Evolutionary conservation across 1,139 yeast genomes (phyloP), one percentile per base, ranked within the genome.

Genomic region (Maudiozyma humilis): DNA sequence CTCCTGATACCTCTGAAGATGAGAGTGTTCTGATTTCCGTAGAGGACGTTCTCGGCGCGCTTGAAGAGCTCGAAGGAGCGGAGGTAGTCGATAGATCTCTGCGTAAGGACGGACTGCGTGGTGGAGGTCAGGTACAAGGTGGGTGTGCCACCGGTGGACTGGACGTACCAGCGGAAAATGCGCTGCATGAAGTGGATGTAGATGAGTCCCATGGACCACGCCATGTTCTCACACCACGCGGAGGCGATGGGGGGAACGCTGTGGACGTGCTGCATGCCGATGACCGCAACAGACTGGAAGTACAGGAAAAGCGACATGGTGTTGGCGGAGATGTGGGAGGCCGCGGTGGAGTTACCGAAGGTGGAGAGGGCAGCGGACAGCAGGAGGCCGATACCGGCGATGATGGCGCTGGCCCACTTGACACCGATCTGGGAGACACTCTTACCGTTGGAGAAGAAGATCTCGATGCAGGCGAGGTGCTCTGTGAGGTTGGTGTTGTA

Each of bases 121-220:
- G 76, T 72, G 12, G 78, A 74, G 3, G 77, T 71, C 51, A 83
- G 68, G 59, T 78, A 78, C 40, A 78, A 66, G 7, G 82, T 65
- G 39, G 93, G 87, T 1, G 71, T 66, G 42, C 94, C 94, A 44
- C 94, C 93, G 2, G 93, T 82, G 43, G 85, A 67, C 62, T 83
- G 88, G 40, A 83, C 78, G 55, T 82, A 83, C 94, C 94, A 83
- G 56, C 89, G 71, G 62, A 83, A 81, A 53, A 83, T 79, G 45
- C 78, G 70, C 63, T 82, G 89, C 89, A 83, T 82, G 56, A 82
- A 82, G 6, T 63, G 59, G 37, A 81, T 73, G 56, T 79, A 69
- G 54, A 83, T 82, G 49, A 83, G 69, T 3, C 93, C 93, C 91
- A 83, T 82, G 3, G 89, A 81, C 93, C 93, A 83, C 30, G 86